Evolutionary conservation across 192 early-diverging fungal species (phyloP).

Genomic region (Paraglomus brasilianum): DNA sequence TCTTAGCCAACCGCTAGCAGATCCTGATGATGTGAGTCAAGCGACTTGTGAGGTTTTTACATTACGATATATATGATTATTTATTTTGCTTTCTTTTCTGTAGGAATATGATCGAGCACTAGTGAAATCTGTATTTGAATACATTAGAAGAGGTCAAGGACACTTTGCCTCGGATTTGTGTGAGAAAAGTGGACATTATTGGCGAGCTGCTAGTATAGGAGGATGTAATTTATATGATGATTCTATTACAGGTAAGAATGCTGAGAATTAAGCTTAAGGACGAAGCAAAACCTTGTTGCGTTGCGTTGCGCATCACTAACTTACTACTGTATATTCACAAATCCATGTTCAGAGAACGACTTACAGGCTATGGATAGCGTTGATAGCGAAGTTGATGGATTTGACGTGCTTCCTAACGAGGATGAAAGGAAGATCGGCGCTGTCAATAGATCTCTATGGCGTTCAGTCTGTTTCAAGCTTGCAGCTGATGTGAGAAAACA

Average conservation of each 20-base stretch:
- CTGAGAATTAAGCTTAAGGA: no score
- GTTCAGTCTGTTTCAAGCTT: conserved; percentile 55
- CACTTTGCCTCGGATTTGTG: conserved; percentile 71
- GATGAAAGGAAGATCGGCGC: conserved; percentile 47
- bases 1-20: background rate
- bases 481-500: conserved; percentile 49
- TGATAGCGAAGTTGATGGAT: background rate
- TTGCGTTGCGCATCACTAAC: no score
- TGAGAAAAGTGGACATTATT: conserved; percentile 67
- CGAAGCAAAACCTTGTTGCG: no score
- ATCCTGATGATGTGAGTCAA: background rate
- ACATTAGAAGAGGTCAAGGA: conserved; percentile 70
- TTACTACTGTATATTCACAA: no score
- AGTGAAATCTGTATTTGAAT: conserved; percentile 69
- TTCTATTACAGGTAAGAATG: conserved; percentile 31
- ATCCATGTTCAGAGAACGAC: no score
- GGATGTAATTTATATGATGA: conserved; percentile 64
- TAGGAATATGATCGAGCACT: conserved; percentile 50
- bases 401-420: conserved; percentile 37
- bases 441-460: conserved; percentile 67
- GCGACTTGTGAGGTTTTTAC: background rate
- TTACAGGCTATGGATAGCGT: background rate
- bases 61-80: background rate
- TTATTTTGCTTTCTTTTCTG: background rate
- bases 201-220: conserved; percentile 76